A percentile compares a stretch with the other conserved stretches of the same genome.
These are phyloP conservation scores for Penicillium sp. DNA, from an alignment of 2,329 filamentous ascomycete species.

Conservation along the genomic window DNA sequence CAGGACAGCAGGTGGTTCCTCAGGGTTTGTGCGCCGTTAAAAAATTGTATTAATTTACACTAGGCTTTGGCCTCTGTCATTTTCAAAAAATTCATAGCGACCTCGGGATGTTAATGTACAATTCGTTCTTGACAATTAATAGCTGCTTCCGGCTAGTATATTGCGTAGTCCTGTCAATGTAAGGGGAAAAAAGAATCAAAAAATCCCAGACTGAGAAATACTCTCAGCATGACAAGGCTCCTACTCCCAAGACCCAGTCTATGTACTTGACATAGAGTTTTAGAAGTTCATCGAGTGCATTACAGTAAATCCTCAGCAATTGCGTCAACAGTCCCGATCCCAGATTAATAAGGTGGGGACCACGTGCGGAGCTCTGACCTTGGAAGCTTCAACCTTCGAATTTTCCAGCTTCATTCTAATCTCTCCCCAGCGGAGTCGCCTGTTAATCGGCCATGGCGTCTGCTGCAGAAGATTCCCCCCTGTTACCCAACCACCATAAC, in stretches of 20 bases:
- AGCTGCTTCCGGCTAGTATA: neutral
- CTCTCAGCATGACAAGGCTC: too few relatives aligned
- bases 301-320: neutral
- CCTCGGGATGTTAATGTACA: neutral
- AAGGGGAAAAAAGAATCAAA: neutral
- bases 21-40: constrained; percentile 40
- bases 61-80: neutral
- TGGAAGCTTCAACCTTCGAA: constrained; percentile 16
- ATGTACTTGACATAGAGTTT: too few relatives aligned
- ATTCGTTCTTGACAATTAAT: neutral
- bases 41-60: constrained; percentile 4
- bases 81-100: constrained; percentile 6
- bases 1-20: constrained; percentile 36
- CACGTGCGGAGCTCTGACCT: constrained; percentile 21
- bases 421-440: constrained; percentile 15
- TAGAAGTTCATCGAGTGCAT: neutral
- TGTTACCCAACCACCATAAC: constrained; percentile 40
- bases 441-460: constrained; percentile 34
- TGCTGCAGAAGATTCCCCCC: constrained; percentile 42
- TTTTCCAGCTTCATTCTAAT: constrained; percentile 11
- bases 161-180: neutral
- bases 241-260: too few relatives aligned
- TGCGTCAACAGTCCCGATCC: constrained; percentile 3
- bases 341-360: constrained; percentile 25
- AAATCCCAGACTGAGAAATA: neutral